Percentiles rank a stretch among this genome's conserved stretches.
Conservation (phyloP, 805 yeast species). For the Candida montana region DNA sequence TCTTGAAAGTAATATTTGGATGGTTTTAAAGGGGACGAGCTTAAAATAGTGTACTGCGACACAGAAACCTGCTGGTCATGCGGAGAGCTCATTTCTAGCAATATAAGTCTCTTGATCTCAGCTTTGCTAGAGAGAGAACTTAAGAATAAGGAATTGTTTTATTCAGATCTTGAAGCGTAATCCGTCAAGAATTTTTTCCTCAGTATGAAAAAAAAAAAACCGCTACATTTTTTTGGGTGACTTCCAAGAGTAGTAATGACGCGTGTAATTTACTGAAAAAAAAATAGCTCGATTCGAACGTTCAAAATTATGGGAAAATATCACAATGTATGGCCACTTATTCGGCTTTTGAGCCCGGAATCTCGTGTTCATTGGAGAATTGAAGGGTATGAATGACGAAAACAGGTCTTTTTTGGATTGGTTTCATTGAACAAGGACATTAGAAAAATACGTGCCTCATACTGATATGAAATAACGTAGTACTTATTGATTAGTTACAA, state of each 20-base stretch:
- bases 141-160: neutral
- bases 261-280: constrained; percentile 5
- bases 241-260: constrained; percentile 10
- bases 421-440: too few relatives aligned
- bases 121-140: neutral
- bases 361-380: too few relatives aligned
- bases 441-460: too few relatives aligned
- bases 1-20: constrained; percentile 15
- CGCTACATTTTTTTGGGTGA: constrained; percentile 3
- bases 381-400: too few relatives aligned
- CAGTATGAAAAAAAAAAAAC: neutral
- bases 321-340: too few relatives aligned
- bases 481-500: too few relatives aligned
- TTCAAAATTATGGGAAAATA: too few relatives aligned
- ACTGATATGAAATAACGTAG: too few relatives aligned
- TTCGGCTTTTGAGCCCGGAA: too few relatives aligned
- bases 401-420: too few relatives aligned
- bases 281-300: neutral
- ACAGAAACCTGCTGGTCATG: constrained; percentile 11
- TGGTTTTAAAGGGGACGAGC: constrained; percentile 17
- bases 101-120: neutral
- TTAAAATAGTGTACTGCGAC: constrained; percentile 17
- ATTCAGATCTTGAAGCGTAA: neutral
- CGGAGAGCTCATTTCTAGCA: constrained; percentile 14
- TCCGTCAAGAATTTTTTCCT: neutral